Percentiles rank a stretch among this genome's conserved stretches.
Conservation (phyloP, 1,139 yeast genomes). For the Magnusiomyces ingens region DNA sequence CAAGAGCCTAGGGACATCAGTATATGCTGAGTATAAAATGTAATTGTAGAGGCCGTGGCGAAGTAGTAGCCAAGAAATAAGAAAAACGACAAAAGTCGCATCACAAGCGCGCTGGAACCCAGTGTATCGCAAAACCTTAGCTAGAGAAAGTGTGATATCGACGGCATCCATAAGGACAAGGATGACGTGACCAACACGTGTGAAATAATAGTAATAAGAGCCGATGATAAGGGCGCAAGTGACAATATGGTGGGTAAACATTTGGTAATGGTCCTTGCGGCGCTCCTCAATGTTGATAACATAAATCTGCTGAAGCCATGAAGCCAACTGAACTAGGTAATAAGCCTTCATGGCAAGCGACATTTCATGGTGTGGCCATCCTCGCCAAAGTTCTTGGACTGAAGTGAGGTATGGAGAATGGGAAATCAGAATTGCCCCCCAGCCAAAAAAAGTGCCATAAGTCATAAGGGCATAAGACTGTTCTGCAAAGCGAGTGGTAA, state of each 20-base stretch:
- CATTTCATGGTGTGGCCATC: conserved; percentile 64
- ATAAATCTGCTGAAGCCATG: conserved; percentile 76
- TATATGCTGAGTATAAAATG: conserved; percentile 41
- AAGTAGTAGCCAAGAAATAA: conserved; percentile 60
- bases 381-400: conserved; percentile 53
- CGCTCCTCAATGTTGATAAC: conserved; percentile 69
- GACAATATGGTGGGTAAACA: conserved; percentile 84
- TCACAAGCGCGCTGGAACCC: conserved; percentile 60
- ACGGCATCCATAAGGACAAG: conserved; percentile 77
- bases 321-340: conserved; percentile 64
- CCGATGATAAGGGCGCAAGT: conserved; percentile 64
- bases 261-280: conserved; percentile 78
- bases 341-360: conserved; percentile 50
- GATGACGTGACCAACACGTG: conserved; percentile 73
- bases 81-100: conserved; percentile 57
- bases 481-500: conserved; percentile 67
- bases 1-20: conserved; percentile 26
- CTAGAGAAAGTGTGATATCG: conserved; percentile 63
- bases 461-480: conserved; percentile 78
- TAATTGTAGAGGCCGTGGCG: conserved; percentile 74
- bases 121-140: conserved; percentile 72
- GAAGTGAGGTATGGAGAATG: conserved; percentile 55
- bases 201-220: conserved; percentile 65
- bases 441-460: conserved; percentile 48
- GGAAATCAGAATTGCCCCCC: conserved; percentile 54